A percentile compares a stretch with the other conserved stretches of the same genome.
These are phyloP conservation scores for Leishmania mexicana DNA, from an alignment of 208 protist genomes.

Conservation along the genomic window DNA sequence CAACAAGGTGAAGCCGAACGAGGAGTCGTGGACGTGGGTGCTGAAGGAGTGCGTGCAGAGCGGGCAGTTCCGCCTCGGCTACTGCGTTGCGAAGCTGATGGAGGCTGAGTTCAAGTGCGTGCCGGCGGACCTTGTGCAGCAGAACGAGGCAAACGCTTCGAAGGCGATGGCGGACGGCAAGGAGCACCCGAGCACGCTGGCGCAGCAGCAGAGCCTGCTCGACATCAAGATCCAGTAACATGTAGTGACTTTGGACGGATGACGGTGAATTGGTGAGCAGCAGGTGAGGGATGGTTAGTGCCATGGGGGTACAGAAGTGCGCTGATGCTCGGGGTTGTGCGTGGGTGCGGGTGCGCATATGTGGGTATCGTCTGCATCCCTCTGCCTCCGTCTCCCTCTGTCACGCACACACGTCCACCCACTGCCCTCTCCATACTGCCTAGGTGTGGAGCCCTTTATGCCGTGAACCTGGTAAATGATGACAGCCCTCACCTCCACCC, in stretches of 20 bases:
- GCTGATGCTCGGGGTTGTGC: neutral
- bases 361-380: neutral
- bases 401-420: neutral
- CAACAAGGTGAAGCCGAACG: slow-evolving; percentile 88
- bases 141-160: slow-evolving; percentile 81
- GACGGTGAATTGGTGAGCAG: neutral
- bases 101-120: slow-evolving; percentile 82
- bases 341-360: neutral
- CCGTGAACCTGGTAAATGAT: neutral
- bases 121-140: slow-evolving; percentile 72
- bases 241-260: neutral
- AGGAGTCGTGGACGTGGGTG: slow-evolving; percentile 87
- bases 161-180: slow-evolving; percentile 87
- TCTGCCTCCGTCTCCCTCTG: neutral
- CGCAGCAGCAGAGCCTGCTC: slow-evolving; percentile 75
- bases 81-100: slow-evolving; percentile 77
- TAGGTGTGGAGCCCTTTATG: neutral
- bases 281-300: neutral
- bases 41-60: slow-evolving; percentile 86
- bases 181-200: slow-evolving; percentile 73
- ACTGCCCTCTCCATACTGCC: neutral
- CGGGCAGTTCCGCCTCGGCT: slow-evolving; percentile 84
- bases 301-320: neutral
- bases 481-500: neutral
- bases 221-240: slow-evolving; percentile 90